Conservation (phyloP, 371 early-diverging fungal genomes). For the Saksenaea vasiformis region DNA sequence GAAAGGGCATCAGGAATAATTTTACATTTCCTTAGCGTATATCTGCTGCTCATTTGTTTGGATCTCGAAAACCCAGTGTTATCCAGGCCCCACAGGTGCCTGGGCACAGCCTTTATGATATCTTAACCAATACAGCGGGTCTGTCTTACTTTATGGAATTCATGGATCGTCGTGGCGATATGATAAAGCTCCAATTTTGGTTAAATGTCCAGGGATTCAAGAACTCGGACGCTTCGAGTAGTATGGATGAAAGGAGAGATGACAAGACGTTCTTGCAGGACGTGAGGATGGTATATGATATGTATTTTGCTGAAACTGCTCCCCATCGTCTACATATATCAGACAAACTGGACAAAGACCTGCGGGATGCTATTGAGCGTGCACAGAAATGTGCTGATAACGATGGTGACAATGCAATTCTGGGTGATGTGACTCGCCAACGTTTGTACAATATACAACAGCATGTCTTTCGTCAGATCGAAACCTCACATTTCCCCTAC, state of each 20-base stretch:
- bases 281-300: conserved; percentile 68
- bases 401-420: conserved; percentile 12
- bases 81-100: conserved; percentile 5
- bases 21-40: not conserved
- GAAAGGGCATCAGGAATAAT: not conserved
- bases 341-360: conserved; percentile 25
- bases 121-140: conserved; percentile 66
- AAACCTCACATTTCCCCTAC: conserved; percentile 59
- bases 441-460: conserved; percentile 42
- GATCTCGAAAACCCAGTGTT: conserved; percentile 23
- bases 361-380: conserved; percentile 22
- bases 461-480: conserved; percentile 68
- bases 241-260: conserved; percentile 14
- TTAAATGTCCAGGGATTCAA: conserved; percentile 72
- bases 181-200: conserved; percentile 77
- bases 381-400: conserved; percentile 11
- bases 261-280: conserved; percentile 56
- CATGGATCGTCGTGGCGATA: conserved; percentile 71
- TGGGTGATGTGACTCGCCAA: conserved; percentile 20
- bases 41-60: conserved; percentile 25
- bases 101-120: conserved; percentile 45
- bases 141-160: conserved; percentile 83
- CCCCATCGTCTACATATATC: conserved; percentile 49
- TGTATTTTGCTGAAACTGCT: conserved; percentile 62
- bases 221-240: conserved; percentile 23